phyloP scores from a whole-genome alignment of 352 stramenopile species.

The Pythium volutum region DNA sequence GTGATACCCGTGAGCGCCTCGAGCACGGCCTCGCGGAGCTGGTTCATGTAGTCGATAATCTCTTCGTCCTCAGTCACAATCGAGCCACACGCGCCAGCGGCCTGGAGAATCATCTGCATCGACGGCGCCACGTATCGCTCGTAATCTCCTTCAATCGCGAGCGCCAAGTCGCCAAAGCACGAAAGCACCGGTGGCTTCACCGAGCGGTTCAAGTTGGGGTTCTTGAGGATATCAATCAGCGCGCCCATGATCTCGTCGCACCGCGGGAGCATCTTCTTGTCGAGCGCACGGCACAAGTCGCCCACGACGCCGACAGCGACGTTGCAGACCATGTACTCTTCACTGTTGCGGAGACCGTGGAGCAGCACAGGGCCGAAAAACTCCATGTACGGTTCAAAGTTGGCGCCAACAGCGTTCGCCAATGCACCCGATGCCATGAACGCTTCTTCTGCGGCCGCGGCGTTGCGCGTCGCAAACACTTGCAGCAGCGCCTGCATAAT shows the following conservation, averaged over 20 bases:
- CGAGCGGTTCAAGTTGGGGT: slow-evolving; percentile 89
- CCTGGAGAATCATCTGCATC: slow-evolving; percentile 84
- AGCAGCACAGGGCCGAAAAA: slow-evolving; percentile 92
- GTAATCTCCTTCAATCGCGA: slow-evolving; percentile 93
- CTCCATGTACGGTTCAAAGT: slow-evolving; percentile 96
- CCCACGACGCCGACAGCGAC: slow-evolving; percentile 94
- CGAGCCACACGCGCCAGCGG: slow-evolving; percentile 79
- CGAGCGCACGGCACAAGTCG: slow-evolving; percentile 93
- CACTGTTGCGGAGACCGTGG: slow-evolving; percentile 91
- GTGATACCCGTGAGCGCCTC: slow-evolving; percentile 97
- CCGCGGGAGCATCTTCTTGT: slow-evolving; percentile 88
- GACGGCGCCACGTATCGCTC: slow-evolving; percentile 83
- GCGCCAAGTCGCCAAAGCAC: slow-evolving; percentile 96
- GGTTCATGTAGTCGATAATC: slow-evolving; percentile 98
- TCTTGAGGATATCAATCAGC: slow-evolving; percentile 95
- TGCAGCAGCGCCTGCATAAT: slow-evolving; percentile 96
- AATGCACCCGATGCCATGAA: slow-evolving; percentile 94
- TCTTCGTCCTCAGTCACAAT: slow-evolving; percentile 95
- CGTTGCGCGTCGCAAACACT: slow-evolving; percentile 93
- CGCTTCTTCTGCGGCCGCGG: slow-evolving; percentile 93
- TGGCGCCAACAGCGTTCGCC: slow-evolving; percentile 90
- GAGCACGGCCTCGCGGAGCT: slow-evolving; percentile 93
- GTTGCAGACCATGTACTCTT: slow-evolving; percentile 96
- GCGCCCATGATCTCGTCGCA: slow-evolving; percentile 94
- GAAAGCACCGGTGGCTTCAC: slow-evolving; percentile 96